phyloP scores from a whole-genome alignment of 2,329 filamentous ascomycete genomes.

The Hypocrella siamensis region DNA sequence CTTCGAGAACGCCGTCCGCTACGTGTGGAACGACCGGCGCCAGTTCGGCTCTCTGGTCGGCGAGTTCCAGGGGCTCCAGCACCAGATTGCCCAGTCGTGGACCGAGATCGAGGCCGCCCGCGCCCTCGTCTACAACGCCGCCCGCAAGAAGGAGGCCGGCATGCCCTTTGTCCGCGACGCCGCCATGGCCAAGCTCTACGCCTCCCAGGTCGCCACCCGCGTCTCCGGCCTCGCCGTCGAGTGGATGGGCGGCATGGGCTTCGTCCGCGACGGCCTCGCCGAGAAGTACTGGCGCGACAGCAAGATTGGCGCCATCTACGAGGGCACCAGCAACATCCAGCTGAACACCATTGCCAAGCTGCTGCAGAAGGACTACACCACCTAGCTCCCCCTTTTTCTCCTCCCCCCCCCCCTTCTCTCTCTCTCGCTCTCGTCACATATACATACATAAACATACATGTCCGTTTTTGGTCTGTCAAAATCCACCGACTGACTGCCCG shows the following conservation, averaged over 20 bases:
- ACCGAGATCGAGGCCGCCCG: constrained; percentile 85
- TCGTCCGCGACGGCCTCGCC: constrained; percentile 86
- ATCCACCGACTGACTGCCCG: background rate
- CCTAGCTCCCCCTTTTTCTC: constrained; percentile 8
- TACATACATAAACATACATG: no score
- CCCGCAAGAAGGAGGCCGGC: constrained; percentile 94
- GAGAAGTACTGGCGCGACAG: constrained; percentile 97
- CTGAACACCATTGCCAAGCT: constrained; percentile 49
- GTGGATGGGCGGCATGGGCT: constrained; percentile 99
- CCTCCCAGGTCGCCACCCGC: constrained; percentile 79
- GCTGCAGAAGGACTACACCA: constrained; percentile 45
- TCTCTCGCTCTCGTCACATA: no score
- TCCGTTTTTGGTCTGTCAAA: background rate
- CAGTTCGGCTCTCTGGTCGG: constrained; percentile 91
- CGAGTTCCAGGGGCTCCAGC: constrained; percentile 98
- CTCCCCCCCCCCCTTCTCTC: background rate
- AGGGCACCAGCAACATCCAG: constrained; percentile 73
- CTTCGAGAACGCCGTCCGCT: constrained; percentile 82
- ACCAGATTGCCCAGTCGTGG: constrained; percentile 93
- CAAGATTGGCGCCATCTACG: constrained; percentile 97
- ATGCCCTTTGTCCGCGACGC: constrained; percentile 91
- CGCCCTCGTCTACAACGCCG: constrained; percentile 87
- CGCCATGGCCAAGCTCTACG: constrained; percentile 94
- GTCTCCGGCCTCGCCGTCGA: constrained; percentile 81
- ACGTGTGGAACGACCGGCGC: constrained; percentile 96